Conservation (phyloP, 2,329 filamentous ascomycete genomes). For the Colletotrichum australisinense region DNA sequence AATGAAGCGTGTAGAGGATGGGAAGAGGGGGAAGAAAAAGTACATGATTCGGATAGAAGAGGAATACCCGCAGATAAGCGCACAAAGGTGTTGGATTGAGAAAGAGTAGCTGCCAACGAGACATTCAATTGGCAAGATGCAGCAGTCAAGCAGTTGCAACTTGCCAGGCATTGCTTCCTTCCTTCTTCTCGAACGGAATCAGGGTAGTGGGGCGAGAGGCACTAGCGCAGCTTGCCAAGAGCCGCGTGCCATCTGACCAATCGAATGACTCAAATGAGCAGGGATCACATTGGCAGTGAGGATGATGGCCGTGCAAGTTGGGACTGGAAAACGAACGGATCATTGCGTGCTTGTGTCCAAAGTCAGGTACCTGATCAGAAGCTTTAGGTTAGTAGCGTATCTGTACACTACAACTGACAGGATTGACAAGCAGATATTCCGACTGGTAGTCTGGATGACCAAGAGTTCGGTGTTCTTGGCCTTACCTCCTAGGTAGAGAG, state of each 20-base stretch:
- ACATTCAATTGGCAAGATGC: not conserved
- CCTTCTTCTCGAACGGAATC: conserved; percentile 30
- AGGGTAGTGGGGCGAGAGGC: not conserved
- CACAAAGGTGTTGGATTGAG: not conserved
- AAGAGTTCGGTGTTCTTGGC: not conserved
- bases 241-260: conserved; percentile 16
- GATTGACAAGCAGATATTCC: not conserved
- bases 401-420: not conserved
- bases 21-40: not conserved
- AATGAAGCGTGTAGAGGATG: not conserved
- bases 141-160: not conserved
- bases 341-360: not conserved
- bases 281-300: not conserved
- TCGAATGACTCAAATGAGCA: not conserved
- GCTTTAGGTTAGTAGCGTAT: not conserved
- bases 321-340: not conserved
- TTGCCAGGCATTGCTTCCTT: conserved; percentile 18
- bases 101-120: not conserved
- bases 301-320: not conserved
- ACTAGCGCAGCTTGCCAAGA: conserved; percentile 30
- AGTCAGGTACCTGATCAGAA: not conserved
- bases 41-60: not conserved
- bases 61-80: conserved; percentile 24
- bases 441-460: not conserved
- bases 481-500: no score